Conservation (phyloP, 345 rosid genomes). For the Raphanus sativus region DNA sequence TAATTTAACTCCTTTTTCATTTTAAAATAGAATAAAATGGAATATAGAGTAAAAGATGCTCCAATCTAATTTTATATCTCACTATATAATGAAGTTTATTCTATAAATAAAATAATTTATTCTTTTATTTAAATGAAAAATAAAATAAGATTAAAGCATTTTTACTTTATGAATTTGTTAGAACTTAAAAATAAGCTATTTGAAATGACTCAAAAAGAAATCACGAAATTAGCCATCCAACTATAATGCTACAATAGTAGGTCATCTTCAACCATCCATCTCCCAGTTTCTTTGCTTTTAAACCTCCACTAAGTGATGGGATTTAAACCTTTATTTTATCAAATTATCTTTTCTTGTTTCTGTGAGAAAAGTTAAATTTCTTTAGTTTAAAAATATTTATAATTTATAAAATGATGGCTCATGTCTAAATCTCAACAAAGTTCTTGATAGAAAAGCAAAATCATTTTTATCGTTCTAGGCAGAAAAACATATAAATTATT, state of each 20-base stretch:
- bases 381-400: slow-evolving; percentile 6
- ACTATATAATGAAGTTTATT: no score
- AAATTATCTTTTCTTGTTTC: neutral
- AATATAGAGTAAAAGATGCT: no score
- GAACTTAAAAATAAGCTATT: neutral
- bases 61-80: no score
- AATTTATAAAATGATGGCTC: slow-evolving; percentile 5
- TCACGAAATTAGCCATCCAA: slow-evolving; percentile 4
- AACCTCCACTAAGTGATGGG: slow-evolving; percentile 28
- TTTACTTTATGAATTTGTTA: no score
- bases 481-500: neutral
- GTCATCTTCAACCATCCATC: slow-evolving; percentile 24
- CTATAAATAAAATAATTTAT: no score
- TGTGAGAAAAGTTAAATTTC: neutral
- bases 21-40: no score
- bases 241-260: slow-evolving; percentile 19
- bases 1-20: no score
- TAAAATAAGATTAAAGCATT: no score
- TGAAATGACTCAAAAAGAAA: neutral
- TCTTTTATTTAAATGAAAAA: no score
- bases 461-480: slow-evolving; percentile 19
- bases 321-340: slow-evolving; percentile 14
- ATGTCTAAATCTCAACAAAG: slow-evolving; percentile 29
- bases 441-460: slow-evolving; percentile 8
- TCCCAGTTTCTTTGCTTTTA: slow-evolving; percentile 8